Conservation (phyloP, 305 asterid species). For the Plantago lanceolata region DNA sequence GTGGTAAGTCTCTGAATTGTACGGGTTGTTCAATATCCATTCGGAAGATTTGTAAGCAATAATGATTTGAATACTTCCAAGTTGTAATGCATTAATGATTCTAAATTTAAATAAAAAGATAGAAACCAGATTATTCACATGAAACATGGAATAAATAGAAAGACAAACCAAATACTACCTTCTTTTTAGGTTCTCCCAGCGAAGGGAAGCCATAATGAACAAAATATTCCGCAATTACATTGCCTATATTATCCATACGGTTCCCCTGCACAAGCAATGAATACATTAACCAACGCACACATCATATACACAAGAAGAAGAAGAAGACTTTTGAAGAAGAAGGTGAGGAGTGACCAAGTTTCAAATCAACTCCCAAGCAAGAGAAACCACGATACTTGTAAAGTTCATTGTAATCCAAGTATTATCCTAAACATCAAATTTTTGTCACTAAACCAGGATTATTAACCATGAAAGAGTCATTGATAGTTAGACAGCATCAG, state of each 20-base stretch:
- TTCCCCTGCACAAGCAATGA: constrained; percentile 47
- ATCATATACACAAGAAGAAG: neutral
- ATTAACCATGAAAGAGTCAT: no score
- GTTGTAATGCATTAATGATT: no score
- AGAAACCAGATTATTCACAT: no score
- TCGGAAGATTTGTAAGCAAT: neutral
- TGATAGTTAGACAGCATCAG: no score
- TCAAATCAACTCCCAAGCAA: constrained; percentile 77
- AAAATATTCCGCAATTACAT: constrained; percentile 72
- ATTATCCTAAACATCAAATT: no score
- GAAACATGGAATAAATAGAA: no score
- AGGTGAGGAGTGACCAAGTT: constrained; percentile 71
- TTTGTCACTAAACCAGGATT: no score
- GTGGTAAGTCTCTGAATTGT: constrained; percentile 51
- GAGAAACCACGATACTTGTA: neutral
- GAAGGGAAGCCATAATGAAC: constrained; percentile 84
- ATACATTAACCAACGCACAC: neutral
- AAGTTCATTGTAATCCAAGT: no score
- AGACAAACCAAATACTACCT: no score
- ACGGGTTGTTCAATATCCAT: no score
- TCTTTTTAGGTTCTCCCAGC: constrained; percentile 67
- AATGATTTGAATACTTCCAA: neutral
- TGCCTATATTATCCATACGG: constrained; percentile 63
- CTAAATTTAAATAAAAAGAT: no score
- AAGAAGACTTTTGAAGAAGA: no score